Evolutionary conservation across 2,329 filamentous ascomycete species (phyloP), one percentile per base, ranked within the genome.

Genomic region (Fusarium camptoceras): DNA sequence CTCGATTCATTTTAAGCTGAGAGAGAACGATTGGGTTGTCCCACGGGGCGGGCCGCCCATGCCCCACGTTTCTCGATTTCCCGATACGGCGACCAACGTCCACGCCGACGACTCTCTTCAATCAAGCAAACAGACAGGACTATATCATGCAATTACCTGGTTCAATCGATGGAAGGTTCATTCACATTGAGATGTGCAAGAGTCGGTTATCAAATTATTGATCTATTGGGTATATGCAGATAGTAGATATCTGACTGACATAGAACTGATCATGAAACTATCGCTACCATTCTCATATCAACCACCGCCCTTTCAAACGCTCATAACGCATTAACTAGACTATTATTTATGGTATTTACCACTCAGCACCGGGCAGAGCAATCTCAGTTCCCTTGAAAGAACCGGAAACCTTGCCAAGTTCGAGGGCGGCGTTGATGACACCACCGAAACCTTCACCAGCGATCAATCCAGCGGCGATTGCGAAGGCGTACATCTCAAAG

Each of bases 371-470:
- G 3, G 72, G 72, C 4, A 71, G 47, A 5, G 64, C 72, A 53
- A 74, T 55, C 25, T 46, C 51, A 2, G 58, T 71, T 27, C 72
- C 72, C 58, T 74, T 72, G 37, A 73, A 69, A 1, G 55, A 47
- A 22, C 78, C 78, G 25, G 75, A 76, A 11, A 79, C 77, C 55
- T 75, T 76, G 39, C 78, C 77, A 8, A 83, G 75, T 37, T 80
- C 81, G 3, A 84, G 70, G 6, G 78, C 79, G 9, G 88, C 88
- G 68, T 89, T 89, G 61, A 90, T 77, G 15, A 89, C 87, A 67
- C 88, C 88, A 7, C 87, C 88, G 55, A 90, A 84, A 51, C 88
- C 88, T 77, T 90, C 88, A 4, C 88, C 88, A 3, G 88, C 88
- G 70, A 90, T 88, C 54, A 89, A 76, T 60, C 88, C 88, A 18